phyloP scores from a whole-genome alignment of 305 asterid genomes.

The Fraxinus sp. region DNA sequence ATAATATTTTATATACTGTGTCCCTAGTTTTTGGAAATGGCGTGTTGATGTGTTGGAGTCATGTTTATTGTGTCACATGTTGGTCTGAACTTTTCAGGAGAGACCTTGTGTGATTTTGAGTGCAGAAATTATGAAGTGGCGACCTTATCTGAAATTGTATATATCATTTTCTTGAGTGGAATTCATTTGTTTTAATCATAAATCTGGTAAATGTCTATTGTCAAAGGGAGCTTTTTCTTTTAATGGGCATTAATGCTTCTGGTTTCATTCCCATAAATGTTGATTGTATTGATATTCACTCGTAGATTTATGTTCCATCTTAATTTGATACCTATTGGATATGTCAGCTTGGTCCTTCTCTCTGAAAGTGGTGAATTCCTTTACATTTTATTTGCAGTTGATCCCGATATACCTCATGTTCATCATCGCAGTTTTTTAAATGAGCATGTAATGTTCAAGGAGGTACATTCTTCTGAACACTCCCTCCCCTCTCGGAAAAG shows the following conservation, averaged over 20 bases:
- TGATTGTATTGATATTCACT: neutral
- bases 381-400: constrained; percentile 57
- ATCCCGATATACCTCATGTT: constrained; percentile 68
- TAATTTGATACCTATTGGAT: neutral
- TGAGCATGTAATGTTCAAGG: constrained; percentile 87
- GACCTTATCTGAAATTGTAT: neutral
- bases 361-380: constrained; percentile 25
- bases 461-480: constrained; percentile 46
- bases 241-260: neutral
- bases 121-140: neutral
- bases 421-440: constrained; percentile 83
- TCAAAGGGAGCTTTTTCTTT: neutral
- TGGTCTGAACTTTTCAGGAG: neutral
- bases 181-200: neutral
- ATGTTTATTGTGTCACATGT: neutral
- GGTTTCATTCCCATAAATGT: neutral
- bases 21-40: neutral
- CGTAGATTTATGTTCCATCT: constrained; percentile 15
- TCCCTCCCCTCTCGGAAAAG: neutral
- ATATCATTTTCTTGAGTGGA: neutral
- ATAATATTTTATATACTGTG: neutral
- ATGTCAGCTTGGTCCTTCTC: constrained; percentile 13
- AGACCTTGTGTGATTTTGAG: neutral
- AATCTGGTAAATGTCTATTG: neutral
- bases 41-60: neutral